A percentile compares a stretch with the other conserved stretches of the same genome.
Evolutionary conservation across 805 yeast genomes (phyloP).

Genomic region (Soucietia sequanensis): DNA sequence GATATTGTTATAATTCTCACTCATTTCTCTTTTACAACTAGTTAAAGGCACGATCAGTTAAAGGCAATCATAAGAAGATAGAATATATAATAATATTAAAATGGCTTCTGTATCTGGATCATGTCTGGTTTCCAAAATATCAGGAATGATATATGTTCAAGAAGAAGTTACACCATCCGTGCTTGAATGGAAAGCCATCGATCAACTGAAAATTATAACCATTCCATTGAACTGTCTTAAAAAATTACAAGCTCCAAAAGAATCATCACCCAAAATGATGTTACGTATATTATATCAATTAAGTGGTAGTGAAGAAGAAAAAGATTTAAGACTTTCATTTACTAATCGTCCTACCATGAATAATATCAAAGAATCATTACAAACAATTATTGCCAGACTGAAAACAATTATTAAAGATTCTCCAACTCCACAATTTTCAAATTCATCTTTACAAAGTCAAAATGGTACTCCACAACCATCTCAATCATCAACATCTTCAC

Average conservation of each 20-base stretch:
- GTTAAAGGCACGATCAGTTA: no score
- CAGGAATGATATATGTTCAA: constrained; percentile 40
- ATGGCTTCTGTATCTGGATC: constrained; percentile 39
- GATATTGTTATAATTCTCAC: no score
- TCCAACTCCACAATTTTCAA: constrained; percentile 12
- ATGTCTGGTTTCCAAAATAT: constrained; percentile 38
- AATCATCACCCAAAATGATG: constrained; percentile 63
- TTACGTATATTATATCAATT: constrained; percentile 52
- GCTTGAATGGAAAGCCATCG: constrained; percentile 45
- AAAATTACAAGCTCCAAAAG: constrained; percentile 70
- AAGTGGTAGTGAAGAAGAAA: constrained; percentile 29
- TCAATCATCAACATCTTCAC: constrained; percentile 8
- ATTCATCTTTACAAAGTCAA: constrained; percentile 3
- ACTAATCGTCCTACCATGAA: constrained; percentile 76
- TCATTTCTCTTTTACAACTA: no score
- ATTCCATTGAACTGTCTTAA: constrained; percentile 34
- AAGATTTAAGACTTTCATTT: constrained; percentile 52
- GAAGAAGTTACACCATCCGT: constrained; percentile 43
- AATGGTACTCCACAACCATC: constrained; percentile 1
- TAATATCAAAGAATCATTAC: constrained; percentile 62
- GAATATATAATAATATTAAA: no score
- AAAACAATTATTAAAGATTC: constrained; percentile 51
- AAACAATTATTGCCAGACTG: constrained; percentile 65
- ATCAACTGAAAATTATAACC: constrained; percentile 29
- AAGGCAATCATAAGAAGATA: no score